These are phyloP conservation scores for Neophaeococcomyces aloes DNA, from an alignment of 2,329 filamentous ascomycete species.

Conservation along the genomic window DNA sequence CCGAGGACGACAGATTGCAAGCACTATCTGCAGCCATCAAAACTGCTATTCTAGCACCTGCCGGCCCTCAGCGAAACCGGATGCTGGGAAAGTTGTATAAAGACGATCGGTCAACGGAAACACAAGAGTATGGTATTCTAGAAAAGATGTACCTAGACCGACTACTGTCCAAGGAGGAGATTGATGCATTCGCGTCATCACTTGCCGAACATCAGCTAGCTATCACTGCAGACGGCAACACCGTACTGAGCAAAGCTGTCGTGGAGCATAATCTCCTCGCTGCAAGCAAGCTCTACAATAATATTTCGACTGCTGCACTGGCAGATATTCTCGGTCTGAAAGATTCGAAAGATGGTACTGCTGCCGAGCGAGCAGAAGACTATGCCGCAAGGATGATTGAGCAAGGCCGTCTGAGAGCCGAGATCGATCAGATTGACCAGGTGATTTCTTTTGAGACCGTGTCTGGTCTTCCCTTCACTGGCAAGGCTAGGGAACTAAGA, in stretches of 20 bases:
- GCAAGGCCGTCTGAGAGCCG: slow-evolving; percentile 74
- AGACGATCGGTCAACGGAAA: slow-evolving; percentile 67
- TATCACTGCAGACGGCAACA: slow-evolving; percentile 78
- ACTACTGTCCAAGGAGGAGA: slow-evolving; percentile 68
- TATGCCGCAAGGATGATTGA: slow-evolving; percentile 95
- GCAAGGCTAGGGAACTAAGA: slow-evolving; percentile 60
- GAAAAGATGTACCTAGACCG: slow-evolving; percentile 97
- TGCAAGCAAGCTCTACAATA: slow-evolving; percentile 67
- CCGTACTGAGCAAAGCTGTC: slow-evolving; percentile 84
- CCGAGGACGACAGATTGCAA: slow-evolving; percentile 74
- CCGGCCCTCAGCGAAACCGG: slow-evolving; percentile 71
- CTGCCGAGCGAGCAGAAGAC: slow-evolving; percentile 68
- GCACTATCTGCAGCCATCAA: slow-evolving; percentile 80
- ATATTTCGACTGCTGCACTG: slow-evolving; percentile 65
- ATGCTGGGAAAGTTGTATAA: slow-evolving; percentile 80
- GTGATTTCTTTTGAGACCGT: slow-evolving; percentile 78
- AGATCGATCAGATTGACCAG: slow-evolving; percentile 87
- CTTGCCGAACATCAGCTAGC: slow-evolving; percentile 83
- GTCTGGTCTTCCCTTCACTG: slow-evolving; percentile 53
- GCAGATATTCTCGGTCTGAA: slow-evolving; percentile 68
- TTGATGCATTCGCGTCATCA: slow-evolving; percentile 70
- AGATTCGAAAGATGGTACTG: slow-evolving; percentile 29
- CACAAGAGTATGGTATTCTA: slow-evolving; percentile 74
- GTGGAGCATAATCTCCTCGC: slow-evolving; percentile 92
- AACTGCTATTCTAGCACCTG: slow-evolving; percentile 84